phyloP scores from a whole-genome alignment of 441 rosid genomes.

The Syzygium malaccense region DNA sequence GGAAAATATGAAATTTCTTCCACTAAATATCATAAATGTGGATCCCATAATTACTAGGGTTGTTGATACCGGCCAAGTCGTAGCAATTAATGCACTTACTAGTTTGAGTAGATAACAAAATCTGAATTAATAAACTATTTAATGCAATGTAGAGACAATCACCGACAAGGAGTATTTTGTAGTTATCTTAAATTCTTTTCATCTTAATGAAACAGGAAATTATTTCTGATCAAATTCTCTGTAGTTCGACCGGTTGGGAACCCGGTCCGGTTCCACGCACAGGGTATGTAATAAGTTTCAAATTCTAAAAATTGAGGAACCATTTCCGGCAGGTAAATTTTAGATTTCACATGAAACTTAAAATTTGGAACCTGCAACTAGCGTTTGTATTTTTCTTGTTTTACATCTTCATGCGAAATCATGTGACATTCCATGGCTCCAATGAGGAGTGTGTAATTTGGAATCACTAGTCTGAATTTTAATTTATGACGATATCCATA shows the following conservation, averaged over 20 bases:
- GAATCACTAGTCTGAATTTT: too few relatives aligned
- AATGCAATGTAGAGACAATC: background rate
- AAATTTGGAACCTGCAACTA: too few relatives aligned
- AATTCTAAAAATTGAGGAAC: too few relatives aligned
- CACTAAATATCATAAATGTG: background rate
- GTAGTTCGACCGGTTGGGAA: too few relatives aligned
- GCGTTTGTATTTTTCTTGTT: too few relatives aligned
- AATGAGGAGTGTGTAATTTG: too few relatives aligned
- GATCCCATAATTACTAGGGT: background rate
- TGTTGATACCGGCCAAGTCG: background rate
- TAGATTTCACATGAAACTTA: too few relatives aligned
- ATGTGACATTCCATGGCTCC: too few relatives aligned
- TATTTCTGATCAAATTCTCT: background rate
- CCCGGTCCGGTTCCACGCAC: too few relatives aligned
- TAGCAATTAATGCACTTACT: background rate
- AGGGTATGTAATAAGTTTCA: too few relatives aligned
- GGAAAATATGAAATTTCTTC: background rate
- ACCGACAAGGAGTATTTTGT: background rate
- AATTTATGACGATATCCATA: too few relatives aligned
- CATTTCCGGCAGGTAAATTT: rapidly evolving
- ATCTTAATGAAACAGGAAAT: background rate
- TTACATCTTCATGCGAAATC: too few relatives aligned
- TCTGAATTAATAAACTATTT: background rate
- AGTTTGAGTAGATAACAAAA: background rate
- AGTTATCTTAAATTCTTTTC: background rate